These are phyloP conservation scores for Vaucheria bursata DNA, from an alignment of 352 stramenopile genomes.

Conservation along the genomic window DNA sequence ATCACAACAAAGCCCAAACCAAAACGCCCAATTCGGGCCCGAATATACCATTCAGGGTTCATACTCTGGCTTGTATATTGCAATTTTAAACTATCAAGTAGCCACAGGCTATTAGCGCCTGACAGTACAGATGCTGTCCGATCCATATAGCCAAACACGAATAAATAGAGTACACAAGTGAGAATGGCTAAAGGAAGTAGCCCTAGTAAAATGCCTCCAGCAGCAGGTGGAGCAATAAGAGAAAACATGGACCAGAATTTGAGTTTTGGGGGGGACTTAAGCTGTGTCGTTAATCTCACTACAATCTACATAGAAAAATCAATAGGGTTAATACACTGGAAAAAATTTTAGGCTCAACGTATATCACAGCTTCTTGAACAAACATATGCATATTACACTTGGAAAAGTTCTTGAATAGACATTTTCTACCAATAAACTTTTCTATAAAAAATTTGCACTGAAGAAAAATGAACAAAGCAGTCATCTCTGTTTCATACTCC, in stretches of 20 bases:
- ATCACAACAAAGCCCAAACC: slow-evolving; percentile 84
- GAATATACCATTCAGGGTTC: slow-evolving; percentile 33
- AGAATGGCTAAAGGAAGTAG: slow-evolving; percentile 64
- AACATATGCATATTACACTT: too few species aligned
- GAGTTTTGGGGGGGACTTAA: slow-evolving; percentile 68
- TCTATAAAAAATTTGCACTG: too few species aligned
- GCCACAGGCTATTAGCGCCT: slow-evolving; percentile 18
- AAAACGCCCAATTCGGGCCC: slow-evolving; percentile 62
- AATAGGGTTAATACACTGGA: too few species aligned
- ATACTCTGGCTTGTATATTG: slow-evolving; percentile 47
- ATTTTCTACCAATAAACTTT: too few species aligned
- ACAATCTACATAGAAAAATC: slow-evolving; percentile 83
- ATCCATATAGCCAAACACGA: slow-evolving; percentile 20
- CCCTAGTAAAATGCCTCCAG: slow-evolving; percentile 73
- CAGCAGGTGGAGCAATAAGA: slow-evolving; percentile 74
- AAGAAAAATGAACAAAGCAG: too few species aligned
- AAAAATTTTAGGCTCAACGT: too few species aligned
- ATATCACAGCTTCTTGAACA: too few species aligned
- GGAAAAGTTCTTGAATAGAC: too few species aligned
- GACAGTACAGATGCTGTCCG: neutral
- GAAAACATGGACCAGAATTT: slow-evolving; percentile 79
- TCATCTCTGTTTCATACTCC: too few species aligned
- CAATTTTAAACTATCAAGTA: slow-evolving; percentile 29
- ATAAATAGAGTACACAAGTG: slow-evolving; percentile 45
- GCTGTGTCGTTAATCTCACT: slow-evolving; percentile 70